phyloP scores from a whole-genome alignment of 2,329 filamentous ascomycete genomes.

The Chaetomiaceae sp. region DNA sequence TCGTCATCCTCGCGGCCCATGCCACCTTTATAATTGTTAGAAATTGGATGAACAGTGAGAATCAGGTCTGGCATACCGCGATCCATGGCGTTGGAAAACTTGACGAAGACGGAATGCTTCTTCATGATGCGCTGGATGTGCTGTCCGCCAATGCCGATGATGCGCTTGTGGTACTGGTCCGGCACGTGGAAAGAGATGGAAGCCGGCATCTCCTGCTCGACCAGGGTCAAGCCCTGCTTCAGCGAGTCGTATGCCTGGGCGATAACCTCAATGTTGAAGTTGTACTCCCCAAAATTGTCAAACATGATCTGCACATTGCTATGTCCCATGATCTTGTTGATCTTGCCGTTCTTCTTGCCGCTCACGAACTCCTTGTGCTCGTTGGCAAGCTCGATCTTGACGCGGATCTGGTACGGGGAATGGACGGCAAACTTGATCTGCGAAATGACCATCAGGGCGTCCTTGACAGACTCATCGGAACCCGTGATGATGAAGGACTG shows the following conservation, averaged over 20 bases:
- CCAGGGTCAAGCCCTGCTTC: conserved; percentile 84
- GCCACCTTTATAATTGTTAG: conserved; percentile 43
- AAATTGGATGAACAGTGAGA: neutral
- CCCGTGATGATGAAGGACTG: conserved; percentile 90
- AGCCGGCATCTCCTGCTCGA: conserved; percentile 98
- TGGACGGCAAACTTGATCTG: conserved; percentile 85
- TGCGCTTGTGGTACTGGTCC: conserved; percentile 98
- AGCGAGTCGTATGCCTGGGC: conserved; percentile 88
- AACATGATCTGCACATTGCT: conserved; percentile 99
- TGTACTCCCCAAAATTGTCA: conserved; percentile 98
- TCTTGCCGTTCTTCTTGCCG: conserved; percentile 99
- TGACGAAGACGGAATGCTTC: conserved; percentile 99
- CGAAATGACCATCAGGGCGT: conserved; percentile 88
- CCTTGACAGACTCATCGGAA: conserved; percentile 93
- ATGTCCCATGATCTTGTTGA: conserved; percentile 99
- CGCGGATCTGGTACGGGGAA: conserved; percentile 85
- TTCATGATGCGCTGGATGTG: conserved; percentile 99
- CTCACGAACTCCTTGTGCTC: conserved; percentile 99
- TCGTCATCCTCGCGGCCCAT: conserved; percentile 96
- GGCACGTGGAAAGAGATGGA: conserved; percentile 99
- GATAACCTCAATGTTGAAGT: conserved; percentile 98
- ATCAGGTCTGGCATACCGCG: too few relatives aligned
- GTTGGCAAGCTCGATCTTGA: conserved; percentile 98
- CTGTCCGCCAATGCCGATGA: conserved; percentile 96
- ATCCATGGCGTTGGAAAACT: conserved; percentile 99